These are phyloP conservation scores for Ballota nigra DNA, from an alignment of 257 asterid genomes.

Conservation along the genomic window DNA sequence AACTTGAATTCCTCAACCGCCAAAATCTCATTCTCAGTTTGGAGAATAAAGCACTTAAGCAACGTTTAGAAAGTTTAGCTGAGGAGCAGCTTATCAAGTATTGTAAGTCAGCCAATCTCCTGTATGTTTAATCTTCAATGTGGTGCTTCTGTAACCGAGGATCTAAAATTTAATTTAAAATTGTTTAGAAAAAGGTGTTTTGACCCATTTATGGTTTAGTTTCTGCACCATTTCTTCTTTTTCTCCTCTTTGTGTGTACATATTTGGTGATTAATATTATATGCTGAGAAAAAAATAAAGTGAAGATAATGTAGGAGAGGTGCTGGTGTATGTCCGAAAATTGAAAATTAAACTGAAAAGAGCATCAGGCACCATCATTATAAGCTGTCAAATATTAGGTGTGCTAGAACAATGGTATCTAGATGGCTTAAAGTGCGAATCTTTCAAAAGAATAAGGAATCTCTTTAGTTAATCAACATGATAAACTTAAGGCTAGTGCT, in stretches of 20 bases:
- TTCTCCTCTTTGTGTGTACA: neutral
- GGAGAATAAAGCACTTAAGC: conserved; percentile 92
- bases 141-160: neutral
- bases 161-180: no score
- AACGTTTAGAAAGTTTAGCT: conserved; percentile 75
- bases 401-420: neutral
- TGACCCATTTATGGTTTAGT: neutral
- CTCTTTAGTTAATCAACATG: neutral
- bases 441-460: neutral
- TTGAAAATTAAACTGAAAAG: neutral
- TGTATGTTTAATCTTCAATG: neutral
- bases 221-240: neutral
- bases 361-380: neutral
- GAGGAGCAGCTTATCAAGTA: conserved; percentile 86
- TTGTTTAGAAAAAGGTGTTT: neutral
- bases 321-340: neutral
- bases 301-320: neutral
- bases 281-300: neutral
- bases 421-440: neutral
- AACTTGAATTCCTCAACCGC: conserved; percentile 87
- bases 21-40: conserved; percentile 76
- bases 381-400: neutral
- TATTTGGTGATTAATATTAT: neutral
- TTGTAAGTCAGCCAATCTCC: conserved; percentile 47
- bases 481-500: neutral